These are phyloP conservation scores for Komagataella populi DNA, from an alignment of 805 yeast species.

Conservation along the genomic window DNA sequence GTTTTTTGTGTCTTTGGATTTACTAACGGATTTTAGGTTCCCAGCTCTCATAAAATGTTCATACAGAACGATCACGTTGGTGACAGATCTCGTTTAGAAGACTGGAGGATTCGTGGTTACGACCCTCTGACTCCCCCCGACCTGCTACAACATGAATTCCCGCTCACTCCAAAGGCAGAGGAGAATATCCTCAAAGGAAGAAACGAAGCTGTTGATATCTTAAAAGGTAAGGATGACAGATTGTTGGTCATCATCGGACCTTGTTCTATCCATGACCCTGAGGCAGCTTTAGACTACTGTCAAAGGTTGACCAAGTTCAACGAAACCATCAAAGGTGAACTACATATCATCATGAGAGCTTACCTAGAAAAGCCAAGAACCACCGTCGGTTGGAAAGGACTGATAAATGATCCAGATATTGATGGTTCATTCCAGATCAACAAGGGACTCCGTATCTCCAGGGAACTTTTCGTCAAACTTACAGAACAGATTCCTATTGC, in stretches of 20 bases:
- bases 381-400: slow-evolving; percentile 98
- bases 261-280: slow-evolving; percentile 89
- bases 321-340: slow-evolving; percentile 60
- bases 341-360: slow-evolving; percentile 90
- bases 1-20: neutral
- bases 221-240: slow-evolving; percentile 70
- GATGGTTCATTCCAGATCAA: slow-evolving; percentile 88
- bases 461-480: slow-evolving; percentile 73
- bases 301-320: slow-evolving; percentile 49
- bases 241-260: slow-evolving; percentile 88
- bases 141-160: slow-evolving; percentile 72
- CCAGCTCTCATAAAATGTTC: slow-evolving; percentile 43
- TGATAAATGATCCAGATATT: slow-evolving; percentile 92
- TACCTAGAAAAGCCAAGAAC: slow-evolving; percentile 97
- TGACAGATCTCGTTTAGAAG: slow-evolving; percentile 66
- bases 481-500: slow-evolving; percentile 88
- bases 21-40: neutral
- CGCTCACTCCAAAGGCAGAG: slow-evolving; percentile 40
- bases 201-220: slow-evolving; percentile 60
- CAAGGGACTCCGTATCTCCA: slow-evolving; percentile 80
- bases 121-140: slow-evolving; percentile 94
- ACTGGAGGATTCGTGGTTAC: slow-evolving; percentile 67
- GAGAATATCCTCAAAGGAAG: slow-evolving; percentile 68
- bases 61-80: slow-evolving; percentile 75
- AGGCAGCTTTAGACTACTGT: slow-evolving; percentile 83